phyloP scores from a whole-genome alignment of 148 eudicot species.

The Linanthus parryae region DNA sequence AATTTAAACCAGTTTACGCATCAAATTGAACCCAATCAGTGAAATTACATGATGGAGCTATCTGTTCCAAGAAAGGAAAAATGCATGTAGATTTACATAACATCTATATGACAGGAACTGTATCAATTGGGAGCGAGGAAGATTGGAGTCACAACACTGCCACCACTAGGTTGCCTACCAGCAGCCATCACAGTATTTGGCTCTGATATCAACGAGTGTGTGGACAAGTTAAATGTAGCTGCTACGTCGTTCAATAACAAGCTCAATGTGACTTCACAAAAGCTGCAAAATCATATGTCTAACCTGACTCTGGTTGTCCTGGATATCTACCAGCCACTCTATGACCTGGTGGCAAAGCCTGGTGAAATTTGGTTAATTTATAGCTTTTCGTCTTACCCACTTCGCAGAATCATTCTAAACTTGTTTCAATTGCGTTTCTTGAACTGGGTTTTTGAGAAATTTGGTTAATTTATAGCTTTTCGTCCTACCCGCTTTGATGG shows the following conservation, averaged over 20 bases:
- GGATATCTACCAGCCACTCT: slow-evolving; percentile 54
- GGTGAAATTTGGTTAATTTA: no score
- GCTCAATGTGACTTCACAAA: slow-evolving; percentile 47
- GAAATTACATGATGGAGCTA: no score
- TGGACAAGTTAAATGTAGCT: slow-evolving; percentile 39
- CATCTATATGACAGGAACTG: slow-evolving; percentile 39
- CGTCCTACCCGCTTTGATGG: no score
- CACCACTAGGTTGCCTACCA: slow-evolving; percentile 62
- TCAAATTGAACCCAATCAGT: no score
- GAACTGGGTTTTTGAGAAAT: no score
- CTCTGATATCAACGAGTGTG: slow-evolving; percentile 42
- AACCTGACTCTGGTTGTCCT: slow-evolving; percentile 52
- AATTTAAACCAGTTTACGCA: no score
- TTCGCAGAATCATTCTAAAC: no score
- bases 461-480: no score
- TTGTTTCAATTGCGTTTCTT: no score
- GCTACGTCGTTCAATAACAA: slow-evolving; percentile 42
- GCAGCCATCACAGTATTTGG: slow-evolving; percentile 62
- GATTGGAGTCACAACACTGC: slow-evolving; percentile 56
- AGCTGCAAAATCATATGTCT: slow-evolving; percentile 28
- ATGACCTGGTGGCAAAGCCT: slow-evolving; percentile 39
- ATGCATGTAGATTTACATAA: no score
- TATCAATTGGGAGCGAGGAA: slow-evolving; percentile 56
- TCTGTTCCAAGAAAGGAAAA: no score
- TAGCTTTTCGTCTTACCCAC: no score